Evolutionary conservation across 2,329 filamentous ascomycete genomes (phyloP).

Genomic region (Aspergillus bombycis): DNA sequence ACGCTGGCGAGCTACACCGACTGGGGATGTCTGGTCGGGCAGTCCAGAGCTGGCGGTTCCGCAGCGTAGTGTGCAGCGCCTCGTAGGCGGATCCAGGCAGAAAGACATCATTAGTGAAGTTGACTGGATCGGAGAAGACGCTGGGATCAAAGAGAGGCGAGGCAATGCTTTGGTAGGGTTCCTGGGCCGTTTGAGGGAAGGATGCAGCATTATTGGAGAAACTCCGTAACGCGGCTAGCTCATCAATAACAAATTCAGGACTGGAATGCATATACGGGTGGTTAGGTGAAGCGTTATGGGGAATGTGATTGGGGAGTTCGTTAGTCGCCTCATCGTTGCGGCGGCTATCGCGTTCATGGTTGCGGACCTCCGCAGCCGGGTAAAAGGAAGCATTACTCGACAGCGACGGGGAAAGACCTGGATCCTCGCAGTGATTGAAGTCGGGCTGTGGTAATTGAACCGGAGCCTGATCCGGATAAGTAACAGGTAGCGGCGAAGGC

Average conservation of each 20-base stretch:
- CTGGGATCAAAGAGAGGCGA: constrained; percentile 29
- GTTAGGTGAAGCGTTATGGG: background rate
- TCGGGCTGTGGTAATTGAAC: background rate
- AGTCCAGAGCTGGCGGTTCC: constrained; percentile 51
- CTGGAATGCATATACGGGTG: constrained; percentile 30
- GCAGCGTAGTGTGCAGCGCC: constrained; percentile 50
- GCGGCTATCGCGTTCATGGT: background rate
- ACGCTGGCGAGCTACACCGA: constrained; percentile 27
- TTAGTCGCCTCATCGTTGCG: background rate
- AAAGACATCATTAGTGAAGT: constrained; percentile 53
- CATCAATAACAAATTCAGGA: constrained; percentile 27
- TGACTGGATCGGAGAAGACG: constrained; percentile 29
- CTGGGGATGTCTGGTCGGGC: constrained; percentile 47
- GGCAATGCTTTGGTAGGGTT: constrained; percentile 23
- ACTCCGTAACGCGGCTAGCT: constrained; percentile 22
- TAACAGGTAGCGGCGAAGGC: background rate
- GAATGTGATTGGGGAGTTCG: background rate
- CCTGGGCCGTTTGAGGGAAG: constrained; percentile 16
- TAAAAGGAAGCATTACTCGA: constrained; percentile 1
- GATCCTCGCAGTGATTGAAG: background rate
- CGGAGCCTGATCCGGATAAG: background rate
- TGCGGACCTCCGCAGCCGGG: background rate
- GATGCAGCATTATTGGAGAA: constrained; percentile 13
- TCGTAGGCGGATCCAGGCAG: constrained; percentile 53
- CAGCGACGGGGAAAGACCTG: background rate